phyloP scores from a whole-genome alignment of 495 filamentous ascomycete species.

The Penicillium crystallinum region DNA sequence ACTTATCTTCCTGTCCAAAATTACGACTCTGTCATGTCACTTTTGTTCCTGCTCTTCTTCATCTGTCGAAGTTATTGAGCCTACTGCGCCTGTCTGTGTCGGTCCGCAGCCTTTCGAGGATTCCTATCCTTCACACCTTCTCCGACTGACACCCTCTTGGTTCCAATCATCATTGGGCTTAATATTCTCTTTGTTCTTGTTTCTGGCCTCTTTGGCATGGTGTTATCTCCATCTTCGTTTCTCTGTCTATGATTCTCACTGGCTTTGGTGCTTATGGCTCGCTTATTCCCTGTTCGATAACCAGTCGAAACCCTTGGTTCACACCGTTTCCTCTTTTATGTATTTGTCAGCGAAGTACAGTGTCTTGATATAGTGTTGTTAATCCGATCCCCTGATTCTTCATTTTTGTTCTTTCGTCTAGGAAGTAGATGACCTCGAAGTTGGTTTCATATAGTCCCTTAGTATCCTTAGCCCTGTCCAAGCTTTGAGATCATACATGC shows the following conservation, averaged over 20 bases:
- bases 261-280: slow-evolving; percentile 19
- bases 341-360: slow-evolving; percentile 24
- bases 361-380: slow-evolving; percentile 14
- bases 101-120: slow-evolving; percentile 3
- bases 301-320: slow-evolving; percentile 12
- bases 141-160: slow-evolving; percentile 9
- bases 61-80: slow-evolving; percentile 22
- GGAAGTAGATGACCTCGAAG: no score
- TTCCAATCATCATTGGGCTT: slow-evolving; percentile 8
- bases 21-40: slow-evolving; percentile 25
- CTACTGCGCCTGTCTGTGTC: slow-evolving; percentile 7
- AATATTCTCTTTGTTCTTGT: slow-evolving; percentile 13
- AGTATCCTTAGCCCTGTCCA: no score
- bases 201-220: slow-evolving; percentile 18
- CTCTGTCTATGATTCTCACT: slow-evolving; percentile 17
- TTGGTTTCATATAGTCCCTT: no score
- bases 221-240: slow-evolving; percentile 22
- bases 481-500: no score
- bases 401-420: neutral
- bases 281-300: slow-evolving; percentile 16
- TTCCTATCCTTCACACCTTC: slow-evolving; percentile 5
- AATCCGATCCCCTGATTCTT: slow-evolving; percentile 14
- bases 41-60: slow-evolving; percentile 21
- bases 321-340: slow-evolving; percentile 3
- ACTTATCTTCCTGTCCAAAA: slow-evolving; percentile 24